A percentile compares a stretch with the other conserved stretches of the same genome.
Evolutionary conservation across 2,329 filamentous ascomycete genomes (phyloP).

Genomic region (Aureobasidium mangrovei): DNA sequence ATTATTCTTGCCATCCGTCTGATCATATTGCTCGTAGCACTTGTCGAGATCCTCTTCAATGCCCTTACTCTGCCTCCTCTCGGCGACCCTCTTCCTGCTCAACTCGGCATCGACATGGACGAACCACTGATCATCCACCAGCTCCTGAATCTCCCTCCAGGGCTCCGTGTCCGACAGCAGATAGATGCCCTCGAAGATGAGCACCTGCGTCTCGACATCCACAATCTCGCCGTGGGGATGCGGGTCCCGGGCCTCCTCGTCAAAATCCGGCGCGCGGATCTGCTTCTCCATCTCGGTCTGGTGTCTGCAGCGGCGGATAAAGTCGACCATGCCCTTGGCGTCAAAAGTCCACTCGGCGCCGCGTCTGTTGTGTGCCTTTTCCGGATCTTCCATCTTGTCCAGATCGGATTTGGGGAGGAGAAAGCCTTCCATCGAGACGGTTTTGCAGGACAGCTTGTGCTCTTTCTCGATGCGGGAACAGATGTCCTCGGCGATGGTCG

Average conservation of each 20-base stretch:
- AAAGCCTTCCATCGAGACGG: constrained; percentile 29
- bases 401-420: constrained; percentile 26
- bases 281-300: background rate
- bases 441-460: background rate
- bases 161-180: constrained; percentile 25
- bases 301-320: constrained; percentile 22
- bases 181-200: constrained; percentile 22
- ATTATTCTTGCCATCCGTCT: no score
- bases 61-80: constrained; percentile 17
- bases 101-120: constrained; percentile 32
- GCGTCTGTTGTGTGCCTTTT: constrained; percentile 29
- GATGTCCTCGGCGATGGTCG: background rate
- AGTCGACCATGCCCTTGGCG: constrained; percentile 22
- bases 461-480: background rate
- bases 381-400: constrained; percentile 26
- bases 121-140: constrained; percentile 37
- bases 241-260: constrained; percentile 31
- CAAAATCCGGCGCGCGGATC: constrained; percentile 27
- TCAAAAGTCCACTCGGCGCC: constrained; percentile 34
- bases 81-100: constrained; percentile 32
- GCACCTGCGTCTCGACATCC: constrained; percentile 8
- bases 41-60: background rate
- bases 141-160: constrained; percentile 27
- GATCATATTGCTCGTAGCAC: no score
- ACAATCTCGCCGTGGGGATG: constrained; percentile 24